Evolutionary conservation across 1,284 basidiomycete species (phyloP), one percentile per base, ranked within the genome.

Genomic region (Naganishia albida): DNA sequence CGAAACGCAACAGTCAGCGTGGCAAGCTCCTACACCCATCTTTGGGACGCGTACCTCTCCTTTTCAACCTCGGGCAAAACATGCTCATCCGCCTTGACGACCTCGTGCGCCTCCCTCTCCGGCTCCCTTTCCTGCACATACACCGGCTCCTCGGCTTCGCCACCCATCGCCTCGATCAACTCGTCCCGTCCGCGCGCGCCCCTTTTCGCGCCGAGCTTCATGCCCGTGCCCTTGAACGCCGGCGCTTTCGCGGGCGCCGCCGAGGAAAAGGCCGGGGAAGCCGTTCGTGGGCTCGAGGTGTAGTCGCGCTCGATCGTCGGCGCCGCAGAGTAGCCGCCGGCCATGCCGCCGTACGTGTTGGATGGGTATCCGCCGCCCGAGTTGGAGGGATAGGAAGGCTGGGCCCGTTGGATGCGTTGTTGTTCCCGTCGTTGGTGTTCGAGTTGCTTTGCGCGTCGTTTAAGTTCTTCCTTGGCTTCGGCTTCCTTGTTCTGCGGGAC

Each of bases 401-500:
- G 54, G 38, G 71, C 68, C 65, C 80, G 79, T 20, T 79, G 77
- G n/a, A 91, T 86, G 66, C 87, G 83, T 71, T 94, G 91, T 77
- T 93, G 91, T 76, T 96, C 93, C 52, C 95, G 85, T 48, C 95
- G 87, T 77, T 99, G 96, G 87, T 97, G 91, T 79, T 99, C 96
- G 72, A 99, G 87, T 77, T 98, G 94, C 78, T 97, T 96, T 2
- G 96, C 95, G 46, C 95, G 88, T 59, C 96, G 87, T 80, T 98
- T 99, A 75, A 99, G 88, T 77, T 98, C 96, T 78, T 99, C 96
- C 79, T 99, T 99, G 3, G 96, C 96, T 76, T 99, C 96, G 25
- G 93, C 91, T 81, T 99, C 95, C 82, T 99, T 99, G 84, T 99
- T 99, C 87, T 93, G 73, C 68, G 18, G 43, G 34, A 10, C n/a